Conservation (phyloP, 306 rosid species). For the Gastrolobium bilobum region DNA sequence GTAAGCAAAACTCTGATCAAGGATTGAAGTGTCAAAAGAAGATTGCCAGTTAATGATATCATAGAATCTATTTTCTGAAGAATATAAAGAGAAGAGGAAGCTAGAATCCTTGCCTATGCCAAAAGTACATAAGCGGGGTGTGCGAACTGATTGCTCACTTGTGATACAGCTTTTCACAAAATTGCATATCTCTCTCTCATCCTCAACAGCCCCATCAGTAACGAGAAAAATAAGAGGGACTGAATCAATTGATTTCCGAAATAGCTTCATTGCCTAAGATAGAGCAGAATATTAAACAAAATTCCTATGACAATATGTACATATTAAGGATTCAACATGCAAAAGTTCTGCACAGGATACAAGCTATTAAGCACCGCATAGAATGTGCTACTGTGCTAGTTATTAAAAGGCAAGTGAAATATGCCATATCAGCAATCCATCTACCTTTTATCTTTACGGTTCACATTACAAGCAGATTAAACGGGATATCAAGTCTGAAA, state of each 20-base stretch:
- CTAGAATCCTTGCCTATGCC: conserved; percentile 82
- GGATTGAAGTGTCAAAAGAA: conserved; percentile 37
- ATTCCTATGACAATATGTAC: background rate
- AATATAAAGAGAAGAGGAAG: conserved; percentile 43
- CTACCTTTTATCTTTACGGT: conserved; percentile 7
- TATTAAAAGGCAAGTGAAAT: background rate
- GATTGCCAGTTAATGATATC: conserved; percentile 26
- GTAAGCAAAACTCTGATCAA: conserved; percentile 22
- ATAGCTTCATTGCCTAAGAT: conserved; percentile 84
- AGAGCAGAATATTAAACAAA: conserved; percentile 45
- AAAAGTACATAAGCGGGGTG: conserved; percentile 81
- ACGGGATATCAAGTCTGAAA: conserved; percentile 23
- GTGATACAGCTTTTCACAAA: conserved; percentile 61
- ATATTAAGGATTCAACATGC: conserved; percentile 46
- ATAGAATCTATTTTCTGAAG: conserved; percentile 16
- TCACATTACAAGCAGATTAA: conserved; percentile 11
- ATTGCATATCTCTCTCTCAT: conserved; percentile 88
- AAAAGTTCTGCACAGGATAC: conserved; percentile 17
- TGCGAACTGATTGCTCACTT: conserved; percentile 55
- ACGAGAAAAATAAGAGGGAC: conserved; percentile 84
- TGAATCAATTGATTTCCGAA: conserved; percentile 62
- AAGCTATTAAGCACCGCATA: conserved; percentile 24
- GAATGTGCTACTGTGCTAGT: background rate
- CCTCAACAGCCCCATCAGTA: conserved; percentile 91
- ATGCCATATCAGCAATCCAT: conserved; percentile 34